Evolutionary conservation across 2,329 filamentous ascomycete species (phyloP).

Genomic region (Thyridium curvatum): DNA sequence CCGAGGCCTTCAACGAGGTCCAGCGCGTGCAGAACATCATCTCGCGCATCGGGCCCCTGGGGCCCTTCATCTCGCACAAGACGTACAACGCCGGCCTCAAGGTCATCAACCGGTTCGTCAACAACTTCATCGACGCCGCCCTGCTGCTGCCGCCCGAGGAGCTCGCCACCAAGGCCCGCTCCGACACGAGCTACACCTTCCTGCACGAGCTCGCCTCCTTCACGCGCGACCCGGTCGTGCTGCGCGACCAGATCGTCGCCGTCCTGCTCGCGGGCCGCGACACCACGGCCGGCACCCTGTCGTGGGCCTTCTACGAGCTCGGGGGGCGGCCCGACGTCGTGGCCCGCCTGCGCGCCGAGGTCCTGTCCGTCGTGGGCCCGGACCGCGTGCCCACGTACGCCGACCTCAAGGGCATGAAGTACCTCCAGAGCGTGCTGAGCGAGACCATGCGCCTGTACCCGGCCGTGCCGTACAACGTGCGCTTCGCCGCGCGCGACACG

Average conservation of each 20-base stretch:
- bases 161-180: slow-evolving; percentile 65
- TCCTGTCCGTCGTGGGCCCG: slow-evolving; percentile 59
- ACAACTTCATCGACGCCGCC: slow-evolving; percentile 69
- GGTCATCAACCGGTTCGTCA: slow-evolving; percentile 69
- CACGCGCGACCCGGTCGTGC: slow-evolving; percentile 63
- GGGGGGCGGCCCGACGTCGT: slow-evolving; percentile 63
- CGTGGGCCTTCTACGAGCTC: slow-evolving; percentile 79
- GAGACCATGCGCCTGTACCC: slow-evolving; percentile 76
- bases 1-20: slow-evolving; percentile 74
- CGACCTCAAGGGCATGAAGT: slow-evolving; percentile 83
- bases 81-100: slow-evolving; percentile 59
- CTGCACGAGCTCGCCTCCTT: slow-evolving; percentile 77
- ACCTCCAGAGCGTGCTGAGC: slow-evolving; percentile 66
- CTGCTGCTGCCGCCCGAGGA: slow-evolving; percentile 65
- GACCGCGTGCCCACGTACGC: slow-evolving; percentile 62
- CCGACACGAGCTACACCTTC: slow-evolving; percentile 72
- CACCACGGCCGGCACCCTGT: slow-evolving; percentile 77
- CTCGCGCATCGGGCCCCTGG: slow-evolving; percentile 58
- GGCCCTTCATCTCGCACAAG: slow-evolving; percentile 54
- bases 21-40: slow-evolving; percentile 67
- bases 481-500: slow-evolving; percentile 65
- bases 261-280: slow-evolving; percentile 81
- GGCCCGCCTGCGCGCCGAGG: slow-evolving; percentile 65
- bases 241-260: slow-evolving; percentile 80
- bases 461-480: slow-evolving; percentile 72